Evolutionary conservation across 1,139 yeast genomes (phyloP).

Genomic region (Kazachstania sp.): DNA sequence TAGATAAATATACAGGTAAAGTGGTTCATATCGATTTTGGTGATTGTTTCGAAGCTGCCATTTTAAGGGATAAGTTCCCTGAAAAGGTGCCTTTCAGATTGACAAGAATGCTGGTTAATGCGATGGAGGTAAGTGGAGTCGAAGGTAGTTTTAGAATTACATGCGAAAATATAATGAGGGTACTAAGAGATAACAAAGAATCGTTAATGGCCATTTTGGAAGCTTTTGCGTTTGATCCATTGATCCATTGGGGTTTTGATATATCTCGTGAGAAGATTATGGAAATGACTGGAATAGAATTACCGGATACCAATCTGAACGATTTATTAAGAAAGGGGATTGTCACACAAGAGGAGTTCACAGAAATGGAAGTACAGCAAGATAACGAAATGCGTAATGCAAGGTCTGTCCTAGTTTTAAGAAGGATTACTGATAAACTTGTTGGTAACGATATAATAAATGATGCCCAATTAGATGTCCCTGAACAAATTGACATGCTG

Average conservation of each 20-base stretch:
- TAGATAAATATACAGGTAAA: slow-evolving; percentile 88
- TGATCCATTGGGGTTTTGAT: slow-evolving; percentile 98
- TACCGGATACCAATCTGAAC: slow-evolving; percentile 55
- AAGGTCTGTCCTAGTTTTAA: slow-evolving; percentile 83
- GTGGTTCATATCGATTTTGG: slow-evolving; percentile 98
- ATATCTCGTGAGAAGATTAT: slow-evolving; percentile 74
- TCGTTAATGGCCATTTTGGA: slow-evolving; percentile 96
- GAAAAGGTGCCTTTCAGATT: slow-evolving; percentile 96
- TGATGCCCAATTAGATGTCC: slow-evolving; percentile 61
- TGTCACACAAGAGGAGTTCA: slow-evolving; percentile 69
- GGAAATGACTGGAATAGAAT: slow-evolving; percentile 61
- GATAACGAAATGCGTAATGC: slow-evolving; percentile 79
- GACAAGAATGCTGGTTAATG: slow-evolving; percentile 94
- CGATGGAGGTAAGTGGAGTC: slow-evolving; percentile 98
- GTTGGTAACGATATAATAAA: slow-evolving; percentile 89
- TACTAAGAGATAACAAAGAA: slow-evolving; percentile 85
- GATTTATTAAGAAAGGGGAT: slow-evolving; percentile 66
- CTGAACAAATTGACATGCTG: slow-evolving; percentile 85
- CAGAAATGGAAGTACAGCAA: slow-evolving; percentile 60
- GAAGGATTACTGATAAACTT: slow-evolving; percentile 83
- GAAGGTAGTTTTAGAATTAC: slow-evolving; percentile 97
- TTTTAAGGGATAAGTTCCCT: slow-evolving; percentile 90
- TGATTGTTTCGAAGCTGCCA: slow-evolving; percentile 98
- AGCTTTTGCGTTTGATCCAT: slow-evolving; percentile 97
- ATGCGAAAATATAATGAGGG: slow-evolving; percentile 95